These are phyloP conservation scores for Populus hybrid DNA, from an alignment of 441 rosid genomes.

Conservation along the genomic window DNA sequence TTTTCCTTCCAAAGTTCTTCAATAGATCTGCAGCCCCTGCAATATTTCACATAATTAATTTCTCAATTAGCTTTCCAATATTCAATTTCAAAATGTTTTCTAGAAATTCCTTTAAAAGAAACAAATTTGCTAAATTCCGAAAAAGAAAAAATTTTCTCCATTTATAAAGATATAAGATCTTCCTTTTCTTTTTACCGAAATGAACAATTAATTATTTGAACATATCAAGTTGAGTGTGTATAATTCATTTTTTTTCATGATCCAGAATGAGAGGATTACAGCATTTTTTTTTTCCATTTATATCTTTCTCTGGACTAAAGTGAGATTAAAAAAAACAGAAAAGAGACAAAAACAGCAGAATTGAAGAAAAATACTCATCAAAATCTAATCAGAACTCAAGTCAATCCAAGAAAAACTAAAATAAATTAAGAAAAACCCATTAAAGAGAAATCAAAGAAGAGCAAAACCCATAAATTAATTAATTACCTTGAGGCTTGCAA, in stretches of 20 bases:
- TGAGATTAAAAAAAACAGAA: not conserved
- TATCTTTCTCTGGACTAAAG: too few relatives aligned
- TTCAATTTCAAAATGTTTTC: not conserved
- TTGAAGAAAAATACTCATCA: not conserved
- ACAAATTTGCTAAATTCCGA: too few relatives aligned
- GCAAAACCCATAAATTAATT: not conserved
- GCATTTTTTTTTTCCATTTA: not conserved
- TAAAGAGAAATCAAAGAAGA: not conserved
- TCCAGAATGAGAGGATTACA: not conserved
- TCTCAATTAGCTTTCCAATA: not conserved
- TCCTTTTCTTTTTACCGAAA: too few relatives aligned
- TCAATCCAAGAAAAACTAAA: not conserved
- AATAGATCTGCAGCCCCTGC: constrained; percentile 9
- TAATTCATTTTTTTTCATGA: not conserved
- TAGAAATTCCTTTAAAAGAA: too few relatives aligned
- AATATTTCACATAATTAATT: not conserved
- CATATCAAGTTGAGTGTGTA: not conserved
- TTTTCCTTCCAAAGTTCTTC: constrained; percentile 45
- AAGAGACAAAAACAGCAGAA: not conserved
- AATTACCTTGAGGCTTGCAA: constrained; percentile 60
- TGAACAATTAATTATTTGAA: not conserved
- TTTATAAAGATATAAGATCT: too few relatives aligned
- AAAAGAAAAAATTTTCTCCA: too few relatives aligned
- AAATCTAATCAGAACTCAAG: not conserved
- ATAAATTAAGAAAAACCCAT: not conserved